Conservation (phyloP, 306 rosid species). For the Crataegus laevigata region DNA sequence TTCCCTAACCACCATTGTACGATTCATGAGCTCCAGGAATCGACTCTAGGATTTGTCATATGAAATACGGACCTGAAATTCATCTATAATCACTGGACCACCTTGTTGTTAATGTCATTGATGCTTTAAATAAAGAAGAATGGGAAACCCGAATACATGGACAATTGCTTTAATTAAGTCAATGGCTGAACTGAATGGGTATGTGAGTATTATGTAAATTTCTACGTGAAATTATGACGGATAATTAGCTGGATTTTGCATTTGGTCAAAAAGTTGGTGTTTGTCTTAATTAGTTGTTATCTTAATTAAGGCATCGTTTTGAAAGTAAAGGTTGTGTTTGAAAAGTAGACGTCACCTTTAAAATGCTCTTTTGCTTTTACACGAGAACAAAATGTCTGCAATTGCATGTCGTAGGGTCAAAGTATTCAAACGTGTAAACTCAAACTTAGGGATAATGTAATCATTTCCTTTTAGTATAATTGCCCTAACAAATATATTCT, state of each 20-base stretch:
- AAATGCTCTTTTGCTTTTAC: slow-evolving; percentile 3
- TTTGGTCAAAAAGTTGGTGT: slow-evolving; percentile 46
- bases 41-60: accelerated
- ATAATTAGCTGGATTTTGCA: slow-evolving; percentile 3
- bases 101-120: no score
- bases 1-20: no score
- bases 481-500: neutral
- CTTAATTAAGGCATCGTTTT: neutral
- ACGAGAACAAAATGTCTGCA: neutral
- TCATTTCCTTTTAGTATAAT: slow-evolving; percentile 18
- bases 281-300: slow-evolving; percentile 8
- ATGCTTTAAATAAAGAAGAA: no score
- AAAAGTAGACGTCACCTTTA: slow-evolving; percentile 24
- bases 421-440: slow-evolving; percentile 12
- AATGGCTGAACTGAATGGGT: neutral
- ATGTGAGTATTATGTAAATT: neutral
- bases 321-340: slow-evolving; percentile 18
- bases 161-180: neutral
- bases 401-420: slow-evolving; percentile 5
- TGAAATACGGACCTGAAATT: no score
- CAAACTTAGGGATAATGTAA: slow-evolving; percentile 13
- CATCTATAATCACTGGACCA: no score
- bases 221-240: slow-evolving; percentile 3
- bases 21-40: no score
- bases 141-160: neutral